Evolutionary conservation across 768 basidiomycete genomes (phyloP).

Genomic region (Lentinus brumalis): DNA sequence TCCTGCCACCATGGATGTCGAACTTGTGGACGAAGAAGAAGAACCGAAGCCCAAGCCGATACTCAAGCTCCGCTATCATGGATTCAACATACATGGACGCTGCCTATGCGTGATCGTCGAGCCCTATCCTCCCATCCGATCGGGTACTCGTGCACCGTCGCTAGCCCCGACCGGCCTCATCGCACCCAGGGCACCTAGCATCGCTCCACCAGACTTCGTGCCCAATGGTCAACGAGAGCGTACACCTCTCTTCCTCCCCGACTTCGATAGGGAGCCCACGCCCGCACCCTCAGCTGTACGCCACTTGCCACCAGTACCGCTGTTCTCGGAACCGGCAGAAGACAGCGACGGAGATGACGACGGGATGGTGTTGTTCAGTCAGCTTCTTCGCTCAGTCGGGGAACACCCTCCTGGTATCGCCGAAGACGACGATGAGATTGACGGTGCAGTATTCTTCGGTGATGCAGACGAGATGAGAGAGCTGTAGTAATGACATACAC

Average conservation of each 20-base stretch:
- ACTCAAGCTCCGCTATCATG: constrained; percentile 67
- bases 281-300: constrained; percentile 36
- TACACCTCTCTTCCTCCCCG: constrained; percentile 79
- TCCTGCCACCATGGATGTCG: constrained; percentile 5
- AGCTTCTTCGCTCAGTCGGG: constrained; percentile 60
- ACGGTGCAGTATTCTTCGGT: constrained; percentile 72
- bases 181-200: constrained; percentile 30
- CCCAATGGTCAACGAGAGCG: constrained; percentile 39
- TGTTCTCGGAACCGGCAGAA: constrained; percentile 35
- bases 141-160: constrained; percentile 35
- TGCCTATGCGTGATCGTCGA: constrained; percentile 85
- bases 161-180: constrained; percentile 32
- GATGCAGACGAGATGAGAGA: constrained; percentile 81
- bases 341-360: constrained; percentile 40
- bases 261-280: constrained; percentile 49
- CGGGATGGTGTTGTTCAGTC: constrained; percentile 77
- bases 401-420: constrained; percentile 58
- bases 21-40: constrained; percentile 54
- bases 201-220: constrained; percentile 36
- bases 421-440: constrained; percentile 77
- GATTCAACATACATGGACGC: constrained; percentile 68
- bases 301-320: constrained; percentile 43
- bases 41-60: constrained; percentile 73
- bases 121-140: constrained; percentile 65
- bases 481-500: constrained; percentile 35